phyloP scores from a whole-genome alignment of 2,329 filamentous ascomycete species.

The Ilyonectria mors-panacis region DNA sequence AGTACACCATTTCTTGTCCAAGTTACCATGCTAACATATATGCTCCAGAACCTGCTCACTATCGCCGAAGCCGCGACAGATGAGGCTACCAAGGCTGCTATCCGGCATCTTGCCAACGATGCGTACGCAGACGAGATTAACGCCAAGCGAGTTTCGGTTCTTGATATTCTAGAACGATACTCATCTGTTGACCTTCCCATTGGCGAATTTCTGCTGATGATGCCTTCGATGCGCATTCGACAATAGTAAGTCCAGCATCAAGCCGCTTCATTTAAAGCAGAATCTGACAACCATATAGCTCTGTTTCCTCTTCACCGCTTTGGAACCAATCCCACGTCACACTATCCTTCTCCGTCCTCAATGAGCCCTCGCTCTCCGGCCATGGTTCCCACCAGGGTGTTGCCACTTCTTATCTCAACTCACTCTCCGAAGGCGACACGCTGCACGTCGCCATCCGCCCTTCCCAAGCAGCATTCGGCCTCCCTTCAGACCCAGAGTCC shows the following conservation, averaged over 20 bases:
- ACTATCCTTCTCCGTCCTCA: constrained; percentile 77
- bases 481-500: constrained; percentile 59
- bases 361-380: constrained; percentile 65
- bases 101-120: constrained; percentile 62
- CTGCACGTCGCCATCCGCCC: constrained; percentile 64
- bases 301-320: constrained; percentile 81
- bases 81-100: constrained; percentile 56
- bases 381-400: constrained; percentile 69
- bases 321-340: constrained; percentile 69
- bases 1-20: constrained; percentile 28
- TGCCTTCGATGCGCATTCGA: constrained; percentile 82
- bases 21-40: constrained; percentile 23
- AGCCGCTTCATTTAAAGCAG: constrained; percentile 53
- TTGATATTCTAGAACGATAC: constrained; percentile 79
- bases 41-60: constrained; percentile 51
- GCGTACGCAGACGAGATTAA: constrained; percentile 63
- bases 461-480: constrained; percentile 61
- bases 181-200: constrained; percentile 72
- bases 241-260: constrained; percentile 68
- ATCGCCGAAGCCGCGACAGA: constrained; percentile 65
- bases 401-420: constrained; percentile 71
- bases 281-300: constrained; percentile 53
- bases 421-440: constrained; percentile 58
- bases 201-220: constrained; percentile 76
- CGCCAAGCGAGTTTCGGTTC: constrained; percentile 71